These are phyloP conservation scores for Periconia sp. DNA, from an alignment of 2,329 filamentous ascomycete species.

Conservation along the genomic window DNA sequence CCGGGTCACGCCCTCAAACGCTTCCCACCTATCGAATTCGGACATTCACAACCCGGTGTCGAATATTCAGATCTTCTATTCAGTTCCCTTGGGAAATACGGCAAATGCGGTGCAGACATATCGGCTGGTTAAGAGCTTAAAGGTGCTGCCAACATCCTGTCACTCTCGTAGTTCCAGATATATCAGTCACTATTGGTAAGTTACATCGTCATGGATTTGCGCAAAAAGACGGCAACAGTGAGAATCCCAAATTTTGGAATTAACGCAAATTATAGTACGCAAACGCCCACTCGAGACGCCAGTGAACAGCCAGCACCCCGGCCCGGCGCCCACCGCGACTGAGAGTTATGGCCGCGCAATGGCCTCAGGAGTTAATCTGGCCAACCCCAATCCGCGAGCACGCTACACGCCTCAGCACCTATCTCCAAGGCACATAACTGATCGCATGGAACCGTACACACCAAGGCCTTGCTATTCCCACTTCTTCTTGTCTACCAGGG, in stretches of 20 bases:
- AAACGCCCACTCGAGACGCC: constrained; percentile 6
- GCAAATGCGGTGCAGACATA: constrained; percentile 16
- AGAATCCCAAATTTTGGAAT: constrained; percentile 17
- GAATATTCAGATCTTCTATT: constrained; percentile 16
- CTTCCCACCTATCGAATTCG: constrained; percentile 2
- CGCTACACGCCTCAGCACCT: no score
- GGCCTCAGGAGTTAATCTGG: no score
- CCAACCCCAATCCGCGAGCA: no score
- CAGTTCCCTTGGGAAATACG: constrained; percentile 13
- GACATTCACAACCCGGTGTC: constrained; percentile 10
- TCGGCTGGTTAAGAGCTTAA: constrained; percentile 15
- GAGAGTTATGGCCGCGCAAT: no score
- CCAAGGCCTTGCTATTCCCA: background rate
- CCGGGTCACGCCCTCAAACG: constrained; percentile 7
- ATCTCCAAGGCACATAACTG: no score
- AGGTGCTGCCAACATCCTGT: no score
- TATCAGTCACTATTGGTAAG: no score
- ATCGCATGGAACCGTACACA: no score
- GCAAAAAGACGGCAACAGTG: constrained; percentile 12
- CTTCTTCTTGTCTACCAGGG: constrained; percentile 1
- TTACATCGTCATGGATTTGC: background rate
- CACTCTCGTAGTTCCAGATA: no score
- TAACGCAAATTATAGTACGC: constrained; percentile 9
- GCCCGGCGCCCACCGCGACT: background rate
- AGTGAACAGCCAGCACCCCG: constrained; percentile 1